Conservation (phyloP, 352 stramenopile genomes). For the Lagenidium giganteum region DNA sequence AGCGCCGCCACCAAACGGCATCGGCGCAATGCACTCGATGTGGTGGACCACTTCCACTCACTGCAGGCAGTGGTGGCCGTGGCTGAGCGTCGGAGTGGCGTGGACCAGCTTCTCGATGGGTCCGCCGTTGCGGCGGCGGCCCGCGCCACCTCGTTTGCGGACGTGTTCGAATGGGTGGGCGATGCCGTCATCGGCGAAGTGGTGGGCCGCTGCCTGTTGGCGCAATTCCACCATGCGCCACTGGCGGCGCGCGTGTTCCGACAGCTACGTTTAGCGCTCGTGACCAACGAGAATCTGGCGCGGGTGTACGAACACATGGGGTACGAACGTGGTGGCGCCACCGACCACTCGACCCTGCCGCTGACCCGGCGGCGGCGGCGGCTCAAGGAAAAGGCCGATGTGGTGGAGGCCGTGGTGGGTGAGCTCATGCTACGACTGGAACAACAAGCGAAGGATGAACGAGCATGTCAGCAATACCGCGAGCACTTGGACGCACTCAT, state of each 20-base stretch:
- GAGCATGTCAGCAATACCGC: constrained; percentile 21
- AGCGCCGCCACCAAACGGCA: no score
- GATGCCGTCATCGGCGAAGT: constrained; percentile 74
- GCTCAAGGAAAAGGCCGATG: constrained; percentile 60
- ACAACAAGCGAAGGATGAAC: constrained; percentile 17
- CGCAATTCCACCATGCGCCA: constrained; percentile 50
- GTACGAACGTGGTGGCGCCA: constrained; percentile 29
- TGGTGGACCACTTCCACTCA: constrained; percentile 26
- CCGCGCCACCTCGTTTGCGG: constrained; percentile 26
- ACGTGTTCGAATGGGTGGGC: constrained; percentile 76
- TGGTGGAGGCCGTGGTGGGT: constrained; percentile 61
- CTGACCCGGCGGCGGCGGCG: constrained; percentile 12
- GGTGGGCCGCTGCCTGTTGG: constrained; percentile 52
- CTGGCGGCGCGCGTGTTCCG: constrained; percentile 64
- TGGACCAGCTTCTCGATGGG: no score
- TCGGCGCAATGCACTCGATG: no score
- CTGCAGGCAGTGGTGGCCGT: constrained; percentile 13
- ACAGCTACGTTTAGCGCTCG: constrained; percentile 47
- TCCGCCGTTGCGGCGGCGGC: no score
- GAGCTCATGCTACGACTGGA: constrained; percentile 56
- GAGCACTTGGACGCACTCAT: constrained; percentile 49
- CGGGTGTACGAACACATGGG: constrained; percentile 60
- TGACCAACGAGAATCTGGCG: constrained; percentile 72
- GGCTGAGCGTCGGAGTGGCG: background rate
- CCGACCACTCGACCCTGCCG: constrained; percentile 1